A percentile compares a stretch with the other conserved stretches of the same genome.
phyloP scores from a whole-genome alignment of 768 basidiomycete species.

The Lactifluus hygrophoroides region DNA sequence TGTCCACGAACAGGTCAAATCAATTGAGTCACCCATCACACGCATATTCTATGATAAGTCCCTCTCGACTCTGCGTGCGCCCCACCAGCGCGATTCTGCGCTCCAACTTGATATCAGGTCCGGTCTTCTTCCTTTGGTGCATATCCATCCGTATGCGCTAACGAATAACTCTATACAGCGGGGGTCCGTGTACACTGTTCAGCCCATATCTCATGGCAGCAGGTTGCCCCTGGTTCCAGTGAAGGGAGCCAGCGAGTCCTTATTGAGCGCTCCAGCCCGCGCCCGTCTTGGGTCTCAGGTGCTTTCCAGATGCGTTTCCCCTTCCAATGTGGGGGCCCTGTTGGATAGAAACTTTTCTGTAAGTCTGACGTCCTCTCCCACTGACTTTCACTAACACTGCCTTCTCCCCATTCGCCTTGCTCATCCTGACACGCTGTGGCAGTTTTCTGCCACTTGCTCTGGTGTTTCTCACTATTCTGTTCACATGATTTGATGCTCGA shows the following conservation, averaged over 20 bases:
- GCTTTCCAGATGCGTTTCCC: no score
- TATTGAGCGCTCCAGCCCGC: conserved; percentile 74
- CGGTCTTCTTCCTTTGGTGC: conserved; percentile 1
- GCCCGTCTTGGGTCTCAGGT: conserved; percentile 81
- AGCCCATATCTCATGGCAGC: conserved; percentile 69
- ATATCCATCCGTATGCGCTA: neutral
- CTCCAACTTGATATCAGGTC: conserved; percentile 87
- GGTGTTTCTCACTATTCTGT: no score
- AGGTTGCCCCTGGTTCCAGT: conserved; percentile 47
- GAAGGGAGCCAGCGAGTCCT: conserved; percentile 69
- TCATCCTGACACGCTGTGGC: no score
- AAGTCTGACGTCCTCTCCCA: no score
- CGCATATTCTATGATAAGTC: conserved; percentile 91
- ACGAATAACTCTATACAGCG: conserved; percentile 34
- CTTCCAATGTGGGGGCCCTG: no score
- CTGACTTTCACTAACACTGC: no score
- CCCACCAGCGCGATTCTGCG: conserved; percentile 77
- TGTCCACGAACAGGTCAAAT: conserved; percentile 53
- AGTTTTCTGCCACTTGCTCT: no score
- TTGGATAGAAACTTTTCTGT: no score
- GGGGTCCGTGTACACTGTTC: conserved; percentile 65
- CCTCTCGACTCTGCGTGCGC: conserved; percentile 72
- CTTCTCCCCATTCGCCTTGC: no score
- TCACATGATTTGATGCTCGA: no score
- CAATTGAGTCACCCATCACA: conserved; percentile 79